Conservation (phyloP, 805 yeast species). For the Spencermartinsiella europaea region DNA sequence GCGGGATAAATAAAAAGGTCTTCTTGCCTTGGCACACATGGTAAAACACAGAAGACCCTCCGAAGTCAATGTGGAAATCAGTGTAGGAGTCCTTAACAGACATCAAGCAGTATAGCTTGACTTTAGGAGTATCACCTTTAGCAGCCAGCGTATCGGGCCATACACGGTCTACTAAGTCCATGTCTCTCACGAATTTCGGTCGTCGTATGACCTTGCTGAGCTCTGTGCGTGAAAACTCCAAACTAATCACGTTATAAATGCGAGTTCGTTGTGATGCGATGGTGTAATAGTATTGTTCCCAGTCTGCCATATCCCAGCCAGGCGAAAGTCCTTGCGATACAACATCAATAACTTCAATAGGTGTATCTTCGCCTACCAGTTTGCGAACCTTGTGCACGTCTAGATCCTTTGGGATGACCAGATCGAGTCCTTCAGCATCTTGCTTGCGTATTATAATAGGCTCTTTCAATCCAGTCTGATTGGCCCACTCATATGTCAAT, state of each 20-base stretch:
- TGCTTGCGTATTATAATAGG: slow-evolving; percentile 45
- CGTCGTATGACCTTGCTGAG: slow-evolving; percentile 49
- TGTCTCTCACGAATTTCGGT: slow-evolving; percentile 58
- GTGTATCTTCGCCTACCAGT: slow-evolving; percentile 55
- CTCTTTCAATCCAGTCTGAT: slow-evolving; percentile 31
- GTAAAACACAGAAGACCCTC: slow-evolving; percentile 89
- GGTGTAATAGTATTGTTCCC: slow-evolving; percentile 66
- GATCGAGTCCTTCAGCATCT: slow-evolving; percentile 35
- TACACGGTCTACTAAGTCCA: slow-evolving; percentile 64
- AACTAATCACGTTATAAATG: slow-evolving; percentile 72
- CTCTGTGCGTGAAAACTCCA: slow-evolving; percentile 63
- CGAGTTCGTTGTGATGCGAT: slow-evolving; percentile 48
- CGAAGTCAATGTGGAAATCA: slow-evolving; percentile 88
- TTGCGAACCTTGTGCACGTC: slow-evolving; percentile 53
- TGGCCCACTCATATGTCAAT: slow-evolving; percentile 36
- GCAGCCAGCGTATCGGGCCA: slow-evolving; percentile 42
- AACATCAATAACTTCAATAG: slow-evolving; percentile 85
- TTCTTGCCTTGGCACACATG: slow-evolving; percentile 73
- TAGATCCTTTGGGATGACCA: slow-evolving; percentile 52
- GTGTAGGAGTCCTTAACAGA: slow-evolving; percentile 76
- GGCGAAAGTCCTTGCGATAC: slow-evolving; percentile 59
- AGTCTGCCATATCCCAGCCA: slow-evolving; percentile 63
- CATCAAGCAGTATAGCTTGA: slow-evolving; percentile 76
- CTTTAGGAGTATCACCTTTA: slow-evolving; percentile 30
- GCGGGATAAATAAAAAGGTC: slow-evolving; percentile 73